Evolutionary conservation across 1,284 basidiomycete genomes (phyloP).

Genomic region (Trichosporon sp.): DNA sequence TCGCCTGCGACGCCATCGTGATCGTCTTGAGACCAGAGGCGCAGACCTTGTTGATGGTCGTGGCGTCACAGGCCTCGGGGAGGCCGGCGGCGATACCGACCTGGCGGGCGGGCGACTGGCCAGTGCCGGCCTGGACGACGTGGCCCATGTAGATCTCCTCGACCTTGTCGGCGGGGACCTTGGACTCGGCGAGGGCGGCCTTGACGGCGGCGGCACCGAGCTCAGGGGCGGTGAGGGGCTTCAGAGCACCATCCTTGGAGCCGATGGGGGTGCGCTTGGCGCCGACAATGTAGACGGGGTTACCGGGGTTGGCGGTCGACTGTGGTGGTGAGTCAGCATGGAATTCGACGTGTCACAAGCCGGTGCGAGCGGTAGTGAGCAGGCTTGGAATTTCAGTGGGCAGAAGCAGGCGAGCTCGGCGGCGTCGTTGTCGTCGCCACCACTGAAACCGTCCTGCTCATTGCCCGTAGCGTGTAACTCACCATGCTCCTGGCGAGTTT

Average conservation of each 20-base stretch:
- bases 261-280: conserved; percentile 94
- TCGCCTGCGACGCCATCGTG: conserved; percentile 88
- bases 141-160: conserved; percentile 98
- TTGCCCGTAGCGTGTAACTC: conserved; percentile 7
- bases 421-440: neutral
- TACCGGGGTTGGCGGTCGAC: conserved; percentile 19
- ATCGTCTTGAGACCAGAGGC: conserved; percentile 94
- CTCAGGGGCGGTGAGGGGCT: conserved; percentile 84
- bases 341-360: neutral
- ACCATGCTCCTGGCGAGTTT: conserved; percentile 34
- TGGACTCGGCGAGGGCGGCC: conserved; percentile 78
- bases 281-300: conserved; percentile 83
- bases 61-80: conserved; percentile 84
- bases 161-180: conserved; percentile 75
- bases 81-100: conserved; percentile 82
- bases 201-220: conserved; percentile 88
- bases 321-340: conserved; percentile 15
- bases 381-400: neutral
- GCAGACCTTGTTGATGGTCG: conserved; percentile 99
- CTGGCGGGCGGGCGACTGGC: conserved; percentile 93
- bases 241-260: conserved; percentile 86
- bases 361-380: conserved; percentile 9
- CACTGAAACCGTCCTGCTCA: neutral
- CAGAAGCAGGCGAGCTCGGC: neutral
- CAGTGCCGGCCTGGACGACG: conserved; percentile 92